A percentile compares a stretch with the other conserved stretches of the same genome.
Evolutionary conservation across 1,139 yeast species (phyloP).

Genomic region (Hemisphaericaspora xylanilytica): DNA sequence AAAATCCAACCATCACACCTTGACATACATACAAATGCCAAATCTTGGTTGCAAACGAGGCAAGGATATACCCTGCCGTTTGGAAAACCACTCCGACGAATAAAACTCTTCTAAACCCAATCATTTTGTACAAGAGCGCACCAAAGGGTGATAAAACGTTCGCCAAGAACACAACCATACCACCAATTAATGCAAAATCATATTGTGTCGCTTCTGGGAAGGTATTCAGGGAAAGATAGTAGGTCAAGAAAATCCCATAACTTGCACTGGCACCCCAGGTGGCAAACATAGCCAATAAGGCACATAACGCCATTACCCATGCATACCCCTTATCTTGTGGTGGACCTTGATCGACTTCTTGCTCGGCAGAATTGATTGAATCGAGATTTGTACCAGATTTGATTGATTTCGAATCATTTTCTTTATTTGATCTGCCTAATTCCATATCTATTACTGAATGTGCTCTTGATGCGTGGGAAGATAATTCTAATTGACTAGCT

Average conservation of each 20-base stretch:
- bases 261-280: slow-evolving; percentile 79
- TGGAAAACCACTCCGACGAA: slow-evolving; percentile 50
- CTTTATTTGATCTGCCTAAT: slow-evolving; percentile 6
- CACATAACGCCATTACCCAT: slow-evolving; percentile 63
- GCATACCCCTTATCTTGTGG: slow-evolving; percentile 69
- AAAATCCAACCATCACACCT: slow-evolving; percentile 63
- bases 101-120: slow-evolving; percentile 38
- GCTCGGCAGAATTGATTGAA: slow-evolving; percentile 3
- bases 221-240: slow-evolving; percentile 43
- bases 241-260: slow-evolving; percentile 66
- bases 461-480: slow-evolving; percentile 9
- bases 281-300: slow-evolving; percentile 45
- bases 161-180: slow-evolving; percentile 57
- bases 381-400: not conserved
- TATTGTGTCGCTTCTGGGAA: slow-evolving; percentile 58
- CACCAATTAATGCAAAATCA: slow-evolving; percentile 71
- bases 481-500: slow-evolving; percentile 22
- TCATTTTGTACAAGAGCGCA: slow-evolving; percentile 29
- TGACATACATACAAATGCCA: slow-evolving; percentile 72
- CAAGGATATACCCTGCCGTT: slow-evolving; percentile 57
- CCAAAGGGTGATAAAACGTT: slow-evolving; percentile 58
- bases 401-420: slow-evolving; percentile 6
- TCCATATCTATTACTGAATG: slow-evolving; percentile 7
- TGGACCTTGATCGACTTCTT: slow-evolving; percentile 19
- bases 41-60: slow-evolving; percentile 58